These are phyloP conservation scores for Heterobasidion occidentale DNA, from an alignment of 1,284 basidiomycete genomes.

Conservation along the genomic window DNA sequence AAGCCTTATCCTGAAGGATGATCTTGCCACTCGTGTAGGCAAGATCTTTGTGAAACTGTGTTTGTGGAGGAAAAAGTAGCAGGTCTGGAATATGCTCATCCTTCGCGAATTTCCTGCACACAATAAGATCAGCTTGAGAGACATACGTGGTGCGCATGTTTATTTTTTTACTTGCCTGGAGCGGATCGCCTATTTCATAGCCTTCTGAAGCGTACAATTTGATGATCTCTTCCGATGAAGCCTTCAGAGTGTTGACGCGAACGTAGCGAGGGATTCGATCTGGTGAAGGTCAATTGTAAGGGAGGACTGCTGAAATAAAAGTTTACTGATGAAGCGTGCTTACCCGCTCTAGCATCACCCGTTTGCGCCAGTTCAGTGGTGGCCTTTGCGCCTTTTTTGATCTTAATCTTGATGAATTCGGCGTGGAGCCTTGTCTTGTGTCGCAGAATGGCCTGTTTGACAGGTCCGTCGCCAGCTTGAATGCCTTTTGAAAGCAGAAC, in stretches of 20 bases:
- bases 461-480: slow-evolving; percentile 80
- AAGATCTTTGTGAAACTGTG: slow-evolving; percentile 51
- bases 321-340: background rate
- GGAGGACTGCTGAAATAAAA: background rate
- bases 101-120: slow-evolving; percentile 44
- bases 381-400: slow-evolving; percentile 63
- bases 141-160: slow-evolving; percentile 16
- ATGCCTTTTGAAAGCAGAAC: slow-evolving; percentile 75
- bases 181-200: slow-evolving; percentile 42
- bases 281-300: slow-evolving; percentile 19
- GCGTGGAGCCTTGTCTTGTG: slow-evolving; percentile 86
- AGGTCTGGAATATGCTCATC: slow-evolving; percentile 81
- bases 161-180: slow-evolving; percentile 35
- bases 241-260: slow-evolving; percentile 74
- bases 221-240: slow-evolving; percentile 54
- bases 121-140: background rate
- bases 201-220: slow-evolving; percentile 45
- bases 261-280: slow-evolving; percentile 78
- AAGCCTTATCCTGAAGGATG: slow-evolving; percentile 96
- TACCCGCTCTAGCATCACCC: slow-evolving; percentile 57
- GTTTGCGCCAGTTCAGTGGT: slow-evolving; percentile 60
- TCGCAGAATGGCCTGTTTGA: slow-evolving; percentile 75
- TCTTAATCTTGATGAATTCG: slow-evolving; percentile 80
- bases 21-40: slow-evolving; percentile 72
- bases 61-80: slow-evolving; percentile 65